Conservation (phyloP, 306 rosid species). For the Acacia melanoxylon region DNA sequence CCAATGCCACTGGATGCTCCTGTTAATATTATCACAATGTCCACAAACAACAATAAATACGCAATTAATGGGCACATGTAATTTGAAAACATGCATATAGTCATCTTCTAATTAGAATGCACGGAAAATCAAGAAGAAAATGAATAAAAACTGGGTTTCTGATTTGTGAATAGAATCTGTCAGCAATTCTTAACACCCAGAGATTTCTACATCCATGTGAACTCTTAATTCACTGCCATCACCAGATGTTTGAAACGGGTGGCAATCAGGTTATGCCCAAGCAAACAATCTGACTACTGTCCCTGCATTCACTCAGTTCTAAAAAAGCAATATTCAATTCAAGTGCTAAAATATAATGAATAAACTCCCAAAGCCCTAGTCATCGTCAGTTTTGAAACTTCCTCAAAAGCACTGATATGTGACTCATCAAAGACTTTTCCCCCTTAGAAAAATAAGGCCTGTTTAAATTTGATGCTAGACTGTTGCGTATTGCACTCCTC, state of each 20-base stretch:
- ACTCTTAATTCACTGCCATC: neutral
- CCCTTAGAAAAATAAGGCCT: neutral
- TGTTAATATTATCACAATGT: constrained; percentile 31
- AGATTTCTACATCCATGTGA: neutral
- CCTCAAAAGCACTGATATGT: neutral
- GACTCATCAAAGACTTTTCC: neutral
- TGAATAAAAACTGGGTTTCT: neutral
- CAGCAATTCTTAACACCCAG: constrained; percentile 7
- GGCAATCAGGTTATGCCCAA: neutral
- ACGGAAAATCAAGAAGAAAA: constrained; percentile 2
- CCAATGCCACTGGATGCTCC: constrained; percentile 93
- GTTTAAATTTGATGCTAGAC: neutral
- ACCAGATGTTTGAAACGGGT: neutral
- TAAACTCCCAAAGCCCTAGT: neutral
- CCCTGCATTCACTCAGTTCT: neutral
- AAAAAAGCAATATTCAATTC: constrained; percentile 7
- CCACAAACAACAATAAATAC: constrained; percentile 18
- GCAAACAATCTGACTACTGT: neutral
- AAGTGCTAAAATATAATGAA: neutral
- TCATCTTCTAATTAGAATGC: neutral
- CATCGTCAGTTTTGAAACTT: neutral
- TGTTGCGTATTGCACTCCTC: neutral
- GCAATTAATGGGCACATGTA: neutral
- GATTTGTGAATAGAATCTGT: neutral
- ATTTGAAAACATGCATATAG: neutral